These are phyloP conservation scores for Martensiomyces pterosporus DNA, from an alignment of 192 early-diverging fungal genomes.

Conservation along the genomic window DNA sequence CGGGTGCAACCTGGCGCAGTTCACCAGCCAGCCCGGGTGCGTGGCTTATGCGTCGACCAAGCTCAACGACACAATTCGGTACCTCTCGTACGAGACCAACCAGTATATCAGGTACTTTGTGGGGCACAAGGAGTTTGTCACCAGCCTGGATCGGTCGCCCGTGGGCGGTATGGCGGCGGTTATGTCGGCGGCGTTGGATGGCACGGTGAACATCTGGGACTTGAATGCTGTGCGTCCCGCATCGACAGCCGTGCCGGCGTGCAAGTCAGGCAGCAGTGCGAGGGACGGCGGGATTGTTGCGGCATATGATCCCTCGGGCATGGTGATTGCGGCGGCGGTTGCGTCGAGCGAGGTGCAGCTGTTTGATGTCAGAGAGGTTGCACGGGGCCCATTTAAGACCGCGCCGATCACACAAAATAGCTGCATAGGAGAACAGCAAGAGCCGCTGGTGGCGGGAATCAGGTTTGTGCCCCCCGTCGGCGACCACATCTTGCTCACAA, in stretches of 20 bases:
- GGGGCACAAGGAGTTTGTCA: conserved; percentile 77
- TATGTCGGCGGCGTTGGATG: conserved; percentile 72
- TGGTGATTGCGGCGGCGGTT: conserved; percentile 66
- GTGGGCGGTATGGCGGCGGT: conserved; percentile 22
- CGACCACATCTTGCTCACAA: conserved; percentile 21
- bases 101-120: conserved; percentile 90
- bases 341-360: conserved; percentile 56
- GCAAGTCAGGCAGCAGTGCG: conserved; percentile 6
- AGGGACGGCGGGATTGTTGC: conserved; percentile 33
- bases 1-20: conserved; percentile 82
- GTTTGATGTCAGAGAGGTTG: conserved; percentile 68
- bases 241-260: too few species aligned
- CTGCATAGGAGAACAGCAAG: neutral
- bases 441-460: conserved; percentile 7
- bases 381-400: conserved; percentile 39
- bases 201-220: conserved; percentile 84
- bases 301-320: conserved; percentile 75
- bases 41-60: conserved; percentile 94
- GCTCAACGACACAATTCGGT: conserved; percentile 88
- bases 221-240: conserved; percentile 52
- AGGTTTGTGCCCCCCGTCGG: conserved; percentile 29
- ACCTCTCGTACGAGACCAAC: conserved; percentile 93
- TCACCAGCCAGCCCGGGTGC: conserved; percentile 75
- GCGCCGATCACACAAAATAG: neutral
- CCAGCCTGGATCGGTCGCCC: conserved; percentile 77